Percentiles rank a stretch among this genome's conserved stretches.
Conservation (phyloP, 1,284 basidiomycete species). For the Thelephora terrestris region DNA sequence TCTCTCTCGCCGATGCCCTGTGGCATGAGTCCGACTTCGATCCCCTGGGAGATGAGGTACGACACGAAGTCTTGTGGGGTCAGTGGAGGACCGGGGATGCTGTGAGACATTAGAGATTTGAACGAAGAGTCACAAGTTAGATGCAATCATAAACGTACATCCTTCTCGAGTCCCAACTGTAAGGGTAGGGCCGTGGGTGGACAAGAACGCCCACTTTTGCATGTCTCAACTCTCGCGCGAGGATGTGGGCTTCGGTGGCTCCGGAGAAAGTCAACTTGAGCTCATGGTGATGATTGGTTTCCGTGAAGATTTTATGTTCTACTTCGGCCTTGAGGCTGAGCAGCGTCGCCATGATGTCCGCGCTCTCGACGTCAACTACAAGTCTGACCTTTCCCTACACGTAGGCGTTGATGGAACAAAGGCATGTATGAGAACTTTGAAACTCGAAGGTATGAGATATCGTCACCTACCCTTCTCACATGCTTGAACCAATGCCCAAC, state of each 20-base stretch:
- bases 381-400: slow-evolving; percentile 38
- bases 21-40: slow-evolving; percentile 56
- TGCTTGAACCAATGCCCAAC: slow-evolving; percentile 39
- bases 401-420: not conserved
- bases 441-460: not conserved
- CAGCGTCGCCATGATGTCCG: slow-evolving; percentile 66
- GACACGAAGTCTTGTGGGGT: slow-evolving; percentile 44
- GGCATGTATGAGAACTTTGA: not conserved
- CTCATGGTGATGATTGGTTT: slow-evolving; percentile 15
- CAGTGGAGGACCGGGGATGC: slow-evolving; percentile 62
- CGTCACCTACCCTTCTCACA: slow-evolving; percentile 37
- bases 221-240: slow-evolving; percentile 62
- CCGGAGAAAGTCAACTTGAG: slow-evolving; percentile 60
- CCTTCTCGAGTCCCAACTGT: slow-evolving; percentile 59
- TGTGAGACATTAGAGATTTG: slow-evolving; percentile 25
- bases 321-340: slow-evolving; percentile 63
- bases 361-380: slow-evolving; percentile 61
- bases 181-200: slow-evolving; percentile 49
- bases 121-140: slow-evolving; percentile 6
- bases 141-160: slow-evolving; percentile 30
- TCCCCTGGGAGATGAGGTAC: slow-evolving; percentile 45
- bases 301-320: slow-evolving; percentile 28
- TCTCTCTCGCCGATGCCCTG: slow-evolving; percentile 19
- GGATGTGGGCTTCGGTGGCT: slow-evolving; percentile 62
- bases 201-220: slow-evolving; percentile 68